phyloP scores from a whole-genome alignment of 805 yeast species.

The Myxozyma neglecta region DNA sequence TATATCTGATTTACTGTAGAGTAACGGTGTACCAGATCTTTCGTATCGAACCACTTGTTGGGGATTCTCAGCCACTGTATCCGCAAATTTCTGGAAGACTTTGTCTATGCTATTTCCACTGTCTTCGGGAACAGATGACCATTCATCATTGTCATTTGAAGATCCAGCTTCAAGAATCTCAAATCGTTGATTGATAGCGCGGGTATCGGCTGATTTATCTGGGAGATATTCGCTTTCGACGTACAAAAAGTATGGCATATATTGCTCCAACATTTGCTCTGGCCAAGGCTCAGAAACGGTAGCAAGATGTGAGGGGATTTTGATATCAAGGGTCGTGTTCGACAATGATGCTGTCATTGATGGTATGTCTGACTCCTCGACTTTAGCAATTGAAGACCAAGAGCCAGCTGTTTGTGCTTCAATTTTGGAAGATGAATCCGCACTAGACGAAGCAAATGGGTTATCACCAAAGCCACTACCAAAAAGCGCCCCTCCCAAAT shows the following conservation, averaged over 20 bases:
- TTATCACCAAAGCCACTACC: slow-evolving; percentile 38
- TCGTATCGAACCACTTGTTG: slow-evolving; percentile 85
- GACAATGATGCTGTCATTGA: slow-evolving; percentile 1
- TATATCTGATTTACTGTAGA: slow-evolving; percentile 65
- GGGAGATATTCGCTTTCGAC: slow-evolving; percentile 33
- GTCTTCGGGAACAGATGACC: slow-evolving; percentile 32
- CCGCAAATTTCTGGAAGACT: slow-evolving; percentile 75
- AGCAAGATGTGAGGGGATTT: not conserved
- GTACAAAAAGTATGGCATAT: slow-evolving; percentile 25
- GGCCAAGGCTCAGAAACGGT: slow-evolving; percentile 18
- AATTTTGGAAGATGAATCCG: not conserved
- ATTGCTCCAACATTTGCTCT: slow-evolving; percentile 11
- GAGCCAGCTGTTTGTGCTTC: not conserved
- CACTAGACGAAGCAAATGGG: slow-evolving; percentile 7
- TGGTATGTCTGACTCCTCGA: slow-evolving; percentile 1
- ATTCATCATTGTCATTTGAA: slow-evolving; percentile 20
- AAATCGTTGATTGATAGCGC: slow-evolving; percentile 7
- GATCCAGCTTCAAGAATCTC: slow-evolving; percentile 16
- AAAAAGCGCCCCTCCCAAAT: slow-evolving; percentile 44
- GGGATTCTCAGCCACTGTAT: slow-evolving; percentile 76
- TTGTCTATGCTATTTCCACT: slow-evolving; percentile 55
- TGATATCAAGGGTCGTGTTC: not conserved
- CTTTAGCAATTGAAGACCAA: not conserved
- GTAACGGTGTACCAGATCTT: slow-evolving; percentile 71
- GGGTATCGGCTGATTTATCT: slow-evolving; percentile 3